Base-by-base conservation (phyloP, 768 basidiomycete species). In the Lyophyllum semitale region DNA sequence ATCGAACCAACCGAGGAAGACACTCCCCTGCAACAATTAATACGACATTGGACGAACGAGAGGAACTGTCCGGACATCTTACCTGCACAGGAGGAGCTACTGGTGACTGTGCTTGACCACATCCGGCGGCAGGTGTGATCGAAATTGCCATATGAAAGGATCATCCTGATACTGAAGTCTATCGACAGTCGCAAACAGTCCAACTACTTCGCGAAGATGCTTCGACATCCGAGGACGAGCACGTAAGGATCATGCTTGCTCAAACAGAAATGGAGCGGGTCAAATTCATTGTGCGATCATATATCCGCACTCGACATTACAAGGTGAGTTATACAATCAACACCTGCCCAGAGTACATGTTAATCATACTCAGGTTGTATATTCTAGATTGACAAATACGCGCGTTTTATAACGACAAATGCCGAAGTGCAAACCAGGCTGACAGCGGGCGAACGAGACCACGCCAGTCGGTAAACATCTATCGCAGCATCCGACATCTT, bases 201-300 rank as follows among this genome's bases (percentile, higher is more conserved):
- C 92, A 84, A 66, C 74, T 82, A 45, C 72, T 97, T 27, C 81
- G 91, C 4, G 84, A 84, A 23, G 93, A 96, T 68, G 89, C 92
- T 0, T 82, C 84, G 33, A 88, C 91, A 2, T 92, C 89, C 1
- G 93, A 96, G 64, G 93, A 96, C 58, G 95, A 98, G 59, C 94
- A 98, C 64, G 90, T 95, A 57, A 79, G 93, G 60, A 91, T 96
- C 30, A 88, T 93, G 78, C 87, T 98, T 50, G 95, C 92, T 0
- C 93, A 95, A 72, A 95, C 93, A 0, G 95, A 98, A 71, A 84
- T 96, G 61, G 95, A 98, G 67, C 84, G 95, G 38, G 91, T 93
- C 63, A 95, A 94, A 71, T 98, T 94, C 66, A 83, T 96, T 52
- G 84, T 97, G 23, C 76, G 95, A 54, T 92, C 93, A 1, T 98